A percentile compares a stretch with the other conserved stretches of the same genome.
These are phyloP conservation scores for Metschnikowia peoriensis DNA, from an alignment of 805 yeast genomes.

Conservation along the genomic window DNA sequence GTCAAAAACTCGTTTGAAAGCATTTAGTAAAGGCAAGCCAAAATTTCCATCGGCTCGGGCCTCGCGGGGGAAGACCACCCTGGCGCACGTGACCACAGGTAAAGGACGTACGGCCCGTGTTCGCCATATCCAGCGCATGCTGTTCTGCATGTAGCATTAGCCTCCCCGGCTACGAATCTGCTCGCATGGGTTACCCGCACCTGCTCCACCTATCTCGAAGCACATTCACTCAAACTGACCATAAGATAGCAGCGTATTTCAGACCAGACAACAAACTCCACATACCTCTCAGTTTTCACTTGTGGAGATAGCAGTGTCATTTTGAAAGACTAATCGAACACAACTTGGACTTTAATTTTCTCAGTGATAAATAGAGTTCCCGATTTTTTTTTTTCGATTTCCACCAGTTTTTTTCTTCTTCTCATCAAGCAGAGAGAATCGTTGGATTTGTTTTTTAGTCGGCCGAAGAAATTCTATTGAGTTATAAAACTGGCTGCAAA, in stretches of 20 bases:
- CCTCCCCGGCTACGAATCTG: slow-evolving; percentile 9
- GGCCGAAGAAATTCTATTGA: background rate
- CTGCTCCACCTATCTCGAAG: slow-evolving; percentile 13
- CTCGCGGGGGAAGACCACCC: background rate
- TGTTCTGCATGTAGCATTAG: slow-evolving; percentile 1
- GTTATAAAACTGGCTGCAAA: background rate
- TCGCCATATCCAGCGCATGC: background rate
- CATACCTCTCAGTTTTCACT: background rate
- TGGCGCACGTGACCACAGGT: background rate
- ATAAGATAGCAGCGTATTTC: background rate
- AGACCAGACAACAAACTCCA: background rate
- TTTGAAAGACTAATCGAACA: background rate
- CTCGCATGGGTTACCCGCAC: slow-evolving; percentile 13
- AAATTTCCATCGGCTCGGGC: background rate
- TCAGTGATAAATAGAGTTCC: background rate
- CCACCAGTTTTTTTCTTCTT: slow-evolving; percentile 3
- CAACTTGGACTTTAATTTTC: background rate
- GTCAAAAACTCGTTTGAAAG: too few species aligned
- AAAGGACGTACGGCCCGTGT: slow-evolving; percentile 3
- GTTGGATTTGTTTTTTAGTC: background rate
- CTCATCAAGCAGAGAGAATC: slow-evolving; percentile 2
- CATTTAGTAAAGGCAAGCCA: too few species aligned
- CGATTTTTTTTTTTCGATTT: background rate
- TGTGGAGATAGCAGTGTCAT: slow-evolving; percentile 1
- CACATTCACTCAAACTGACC: slow-evolving; percentile 8